Conservation (phyloP, 2,329 filamentous ascomycete genomes). For the Berkeleyomyces basicola region DNA sequence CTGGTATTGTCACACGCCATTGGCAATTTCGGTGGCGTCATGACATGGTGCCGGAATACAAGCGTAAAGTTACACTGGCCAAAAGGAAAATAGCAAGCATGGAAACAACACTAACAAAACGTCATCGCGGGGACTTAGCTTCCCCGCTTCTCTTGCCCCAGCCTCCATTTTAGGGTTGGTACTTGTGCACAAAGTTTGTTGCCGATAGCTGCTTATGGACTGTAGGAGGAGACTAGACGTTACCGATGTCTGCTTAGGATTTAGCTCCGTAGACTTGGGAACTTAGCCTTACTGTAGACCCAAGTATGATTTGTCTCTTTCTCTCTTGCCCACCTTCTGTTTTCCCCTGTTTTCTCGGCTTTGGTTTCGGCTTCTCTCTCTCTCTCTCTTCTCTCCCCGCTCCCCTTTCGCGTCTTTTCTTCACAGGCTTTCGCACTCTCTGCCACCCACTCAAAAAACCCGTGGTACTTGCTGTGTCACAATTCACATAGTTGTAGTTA, state of each 20-base stretch:
- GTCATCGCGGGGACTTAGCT: neutral
- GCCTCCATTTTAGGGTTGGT: neutral
- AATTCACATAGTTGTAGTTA: neutral
- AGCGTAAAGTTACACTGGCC: neutral
- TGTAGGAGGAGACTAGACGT: neutral
- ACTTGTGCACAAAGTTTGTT: conserved; percentile 4
- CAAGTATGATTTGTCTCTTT: neutral
- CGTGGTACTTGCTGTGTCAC: neutral
- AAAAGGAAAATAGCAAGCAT: neutral
- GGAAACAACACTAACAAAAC: neutral
- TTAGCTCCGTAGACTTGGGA: too few relatives aligned
- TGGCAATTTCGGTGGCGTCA: neutral
- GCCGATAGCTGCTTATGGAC: neutral
- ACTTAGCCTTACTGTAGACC: too few relatives aligned
- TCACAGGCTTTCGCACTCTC: neutral
- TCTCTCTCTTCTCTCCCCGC: neutral
- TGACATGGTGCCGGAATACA: neutral
- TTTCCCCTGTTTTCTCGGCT: neutral
- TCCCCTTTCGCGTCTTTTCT: neutral
- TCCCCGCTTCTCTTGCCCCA: neutral
- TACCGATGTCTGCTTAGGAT: too few relatives aligned
- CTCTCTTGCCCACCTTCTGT: neutral
- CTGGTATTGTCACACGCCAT: neutral
- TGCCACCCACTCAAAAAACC: neutral
- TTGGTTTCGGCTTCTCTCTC: neutral